phyloP scores from a whole-genome alignment of 352 stramenopile genomes.

The Globisporangium yorkense region DNA sequence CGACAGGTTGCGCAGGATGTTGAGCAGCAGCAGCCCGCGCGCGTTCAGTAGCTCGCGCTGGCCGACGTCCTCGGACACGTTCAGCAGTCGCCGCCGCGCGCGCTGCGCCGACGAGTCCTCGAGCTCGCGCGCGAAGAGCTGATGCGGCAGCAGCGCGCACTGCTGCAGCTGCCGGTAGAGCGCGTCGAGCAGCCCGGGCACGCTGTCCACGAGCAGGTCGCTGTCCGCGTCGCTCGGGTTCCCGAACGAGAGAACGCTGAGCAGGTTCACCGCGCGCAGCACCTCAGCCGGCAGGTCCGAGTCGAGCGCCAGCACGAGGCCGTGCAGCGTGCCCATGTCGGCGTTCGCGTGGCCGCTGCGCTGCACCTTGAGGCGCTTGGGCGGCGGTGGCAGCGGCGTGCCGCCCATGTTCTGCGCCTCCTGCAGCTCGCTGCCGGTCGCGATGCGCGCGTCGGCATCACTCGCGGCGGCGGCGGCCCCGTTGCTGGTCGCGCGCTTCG shows the following conservation, averaged over 20 bases:
- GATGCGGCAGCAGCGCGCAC: slow-evolving; percentile 41
- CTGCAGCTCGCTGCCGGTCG: slow-evolving; percentile 55
- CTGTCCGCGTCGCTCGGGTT: slow-evolving; percentile 41
- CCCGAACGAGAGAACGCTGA: slow-evolving; percentile 71
- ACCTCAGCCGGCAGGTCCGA: slow-evolving; percentile 51
- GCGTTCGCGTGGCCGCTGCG: slow-evolving; percentile 24
- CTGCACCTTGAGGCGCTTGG: slow-evolving; percentile 67
- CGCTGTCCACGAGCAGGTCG: slow-evolving; percentile 59
- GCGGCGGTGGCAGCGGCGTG: slow-evolving; percentile 50
- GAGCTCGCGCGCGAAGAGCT: slow-evolving; percentile 14
- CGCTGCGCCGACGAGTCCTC: slow-evolving; percentile 8
- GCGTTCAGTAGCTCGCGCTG: slow-evolving; percentile 55
- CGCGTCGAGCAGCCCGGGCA: slow-evolving; percentile 66
- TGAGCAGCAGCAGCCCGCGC: slow-evolving; percentile 49
- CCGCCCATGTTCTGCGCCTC: slow-evolving; percentile 56
- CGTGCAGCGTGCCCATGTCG: slow-evolving; percentile 59
- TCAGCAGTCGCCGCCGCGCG: slow-evolving; percentile 33
- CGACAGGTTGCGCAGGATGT: slow-evolving; percentile 74
- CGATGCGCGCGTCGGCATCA: slow-evolving; percentile 29
- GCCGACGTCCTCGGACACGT: slow-evolving; percentile 30
- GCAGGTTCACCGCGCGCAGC: slow-evolving; percentile 51
- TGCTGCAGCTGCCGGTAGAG: slow-evolving; percentile 59
- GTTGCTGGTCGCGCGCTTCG: slow-evolving; percentile 8
- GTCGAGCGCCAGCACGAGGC: slow-evolving; percentile 66
- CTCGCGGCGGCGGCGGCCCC: not conserved